Conservation (phyloP, 1,284 basidiomycete genomes). For the Pyrrhoderma lamaoense region DNA sequence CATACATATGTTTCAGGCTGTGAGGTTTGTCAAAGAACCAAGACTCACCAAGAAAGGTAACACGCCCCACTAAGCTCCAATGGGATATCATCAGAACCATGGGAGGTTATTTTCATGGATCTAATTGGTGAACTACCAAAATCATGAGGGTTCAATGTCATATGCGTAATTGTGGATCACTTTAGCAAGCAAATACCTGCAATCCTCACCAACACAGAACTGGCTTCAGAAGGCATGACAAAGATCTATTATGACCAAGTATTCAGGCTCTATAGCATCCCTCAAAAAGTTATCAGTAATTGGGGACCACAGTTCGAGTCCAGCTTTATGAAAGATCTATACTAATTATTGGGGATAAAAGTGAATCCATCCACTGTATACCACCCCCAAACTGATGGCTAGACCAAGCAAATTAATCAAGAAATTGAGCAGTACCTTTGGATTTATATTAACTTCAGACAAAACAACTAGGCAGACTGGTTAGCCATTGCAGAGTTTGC, state of each 20-base stretch:
- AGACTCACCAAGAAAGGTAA: background rate
- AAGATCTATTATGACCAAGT: no score
- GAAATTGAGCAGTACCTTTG: constrained; percentile 22
- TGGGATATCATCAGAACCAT: background rate
- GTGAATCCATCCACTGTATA: no score
- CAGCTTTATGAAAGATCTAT: no score
- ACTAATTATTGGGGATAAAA: no score
- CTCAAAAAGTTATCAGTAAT: no score
- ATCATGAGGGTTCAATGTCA: constrained; percentile 28
- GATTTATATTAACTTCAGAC: constrained; percentile 23
- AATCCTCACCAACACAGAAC: constrained; percentile 24
- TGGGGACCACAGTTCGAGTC: no score
- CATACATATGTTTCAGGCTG: background rate
- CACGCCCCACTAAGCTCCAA: background rate
- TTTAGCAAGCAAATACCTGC: constrained; percentile 29
- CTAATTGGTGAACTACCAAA: no score
- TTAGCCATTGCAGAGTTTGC: no score
- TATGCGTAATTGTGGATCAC: constrained; percentile 32
- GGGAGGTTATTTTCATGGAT: constrained; percentile 1
- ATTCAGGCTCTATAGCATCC: no score
- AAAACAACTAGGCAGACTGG: constrained; percentile 13
- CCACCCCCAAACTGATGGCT: no score
- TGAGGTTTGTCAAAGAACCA: background rate
- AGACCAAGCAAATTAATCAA: constrained; percentile 26
- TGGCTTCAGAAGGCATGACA: constrained; percentile 25